Percentiles rank a stretch among this genome's conserved stretches.
Evolutionary conservation across 345 rosid species (phyloP).

Genomic region (Dimocarpus longan): DNA sequence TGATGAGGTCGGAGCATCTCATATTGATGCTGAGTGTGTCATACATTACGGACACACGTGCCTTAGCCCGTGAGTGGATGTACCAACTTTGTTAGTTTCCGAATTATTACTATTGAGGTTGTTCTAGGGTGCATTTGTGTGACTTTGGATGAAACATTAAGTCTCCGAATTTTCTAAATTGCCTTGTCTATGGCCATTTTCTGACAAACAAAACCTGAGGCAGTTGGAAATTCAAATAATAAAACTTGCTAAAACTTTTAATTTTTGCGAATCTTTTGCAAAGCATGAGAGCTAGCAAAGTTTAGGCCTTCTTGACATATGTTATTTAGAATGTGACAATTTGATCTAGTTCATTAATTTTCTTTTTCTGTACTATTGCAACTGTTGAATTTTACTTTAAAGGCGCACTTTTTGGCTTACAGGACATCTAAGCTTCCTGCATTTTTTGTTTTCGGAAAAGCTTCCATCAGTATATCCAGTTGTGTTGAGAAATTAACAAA

Average conservation of each 20-base stretch:
- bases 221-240: not conserved
- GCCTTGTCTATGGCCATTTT: not conserved
- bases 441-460: conserved; percentile 82
- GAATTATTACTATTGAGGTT: not conserved
- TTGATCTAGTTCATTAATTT: not conserved
- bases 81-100: not conserved
- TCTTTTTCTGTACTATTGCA: not conserved
- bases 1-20: conserved; percentile 93
- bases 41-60: conserved; percentile 94
- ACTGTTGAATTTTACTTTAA: not conserved
- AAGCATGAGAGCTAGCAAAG: not conserved
- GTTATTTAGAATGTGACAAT: not conserved
- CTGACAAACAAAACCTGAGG: not conserved
- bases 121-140: not conserved
- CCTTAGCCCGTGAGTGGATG: conserved; percentile 79
- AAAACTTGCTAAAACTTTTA: not conserved
- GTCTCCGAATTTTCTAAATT: not conserved
- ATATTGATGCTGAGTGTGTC: conserved; percentile 70
- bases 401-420: conserved; percentile 24
- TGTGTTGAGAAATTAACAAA: conserved; percentile 51
- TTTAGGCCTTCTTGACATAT: not conserved
- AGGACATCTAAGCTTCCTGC: conserved; percentile 86
- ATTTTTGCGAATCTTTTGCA: not conserved
- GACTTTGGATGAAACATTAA: not conserved
- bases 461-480: conserved; percentile 45